phyloP scores from a whole-genome alignment of 805 yeast species.

The Isabelozyma rhagii region DNA sequence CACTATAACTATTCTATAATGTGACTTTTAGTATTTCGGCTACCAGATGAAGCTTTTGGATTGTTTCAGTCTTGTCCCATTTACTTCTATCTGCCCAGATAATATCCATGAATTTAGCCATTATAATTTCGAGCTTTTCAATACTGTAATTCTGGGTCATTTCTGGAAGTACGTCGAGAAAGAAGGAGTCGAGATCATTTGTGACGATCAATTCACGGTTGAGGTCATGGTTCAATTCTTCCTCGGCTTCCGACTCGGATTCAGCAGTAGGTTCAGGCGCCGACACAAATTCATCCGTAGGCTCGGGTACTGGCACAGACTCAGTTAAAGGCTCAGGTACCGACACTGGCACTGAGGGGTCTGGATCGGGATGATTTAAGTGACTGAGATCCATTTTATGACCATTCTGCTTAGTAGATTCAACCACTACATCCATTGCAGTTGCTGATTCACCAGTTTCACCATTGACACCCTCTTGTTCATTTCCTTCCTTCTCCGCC shows the following conservation, averaged over 20 bases:
- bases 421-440: conserved; percentile 1
- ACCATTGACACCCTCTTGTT: background rate
- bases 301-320: background rate
- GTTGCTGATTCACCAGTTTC: background rate
- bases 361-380: background rate
- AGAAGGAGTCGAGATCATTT: conserved; percentile 15
- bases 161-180: conserved; percentile 21
- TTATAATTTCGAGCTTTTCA: conserved; percentile 39
- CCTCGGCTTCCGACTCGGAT: conserved; percentile 36
- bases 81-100: conserved; percentile 64
- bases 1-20: background rate
- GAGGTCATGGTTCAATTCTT: conserved; percentile 40
- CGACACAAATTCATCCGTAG: background rate
- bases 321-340: background rate
- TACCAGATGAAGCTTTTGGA: conserved; percentile 26
- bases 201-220: conserved; percentile 48
- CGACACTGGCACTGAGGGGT: background rate
- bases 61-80: conserved; percentile 41
- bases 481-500: background rate
- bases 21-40: conserved; percentile 9
- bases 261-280: conserved; percentile 2
- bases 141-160: conserved; percentile 32
- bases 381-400: background rate
- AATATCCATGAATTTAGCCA: conserved; percentile 66
- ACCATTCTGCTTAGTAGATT: conserved; percentile 1